These are phyloP conservation scores for Botryotinia narcissicola DNA, from an alignment of 2,329 filamentous ascomycete genomes.

Conservation along the genomic window DNA sequence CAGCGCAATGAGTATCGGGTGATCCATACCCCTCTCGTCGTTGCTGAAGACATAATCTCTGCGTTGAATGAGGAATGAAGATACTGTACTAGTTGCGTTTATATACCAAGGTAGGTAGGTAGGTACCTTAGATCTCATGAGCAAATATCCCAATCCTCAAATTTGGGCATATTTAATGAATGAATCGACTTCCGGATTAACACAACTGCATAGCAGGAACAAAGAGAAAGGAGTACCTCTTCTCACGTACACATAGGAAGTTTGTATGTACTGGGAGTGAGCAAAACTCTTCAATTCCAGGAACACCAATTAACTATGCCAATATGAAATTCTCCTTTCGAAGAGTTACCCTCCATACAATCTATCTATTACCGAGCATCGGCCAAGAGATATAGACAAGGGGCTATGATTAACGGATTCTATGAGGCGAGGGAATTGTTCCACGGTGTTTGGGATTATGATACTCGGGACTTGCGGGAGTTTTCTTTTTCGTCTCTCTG, in stretches of 20 bases:
- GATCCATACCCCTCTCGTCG: neutral
- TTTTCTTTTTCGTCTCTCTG: neutral
- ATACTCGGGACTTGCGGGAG: neutral
- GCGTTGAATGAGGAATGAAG: neutral
- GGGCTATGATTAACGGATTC: neutral
- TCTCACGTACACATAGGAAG: fast-evolving
- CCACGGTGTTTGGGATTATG: neutral
- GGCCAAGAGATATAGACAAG: neutral
- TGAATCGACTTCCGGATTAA: too few species aligned
- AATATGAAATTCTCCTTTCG: neutral
- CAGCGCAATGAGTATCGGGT: neutral
- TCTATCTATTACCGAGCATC: neutral
- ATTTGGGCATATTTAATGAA: too few species aligned
- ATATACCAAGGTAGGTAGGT: neutral
- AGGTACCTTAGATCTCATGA: neutral
- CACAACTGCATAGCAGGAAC: neutral
- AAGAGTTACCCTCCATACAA: fast-evolving
- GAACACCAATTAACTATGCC: fast-evolving
- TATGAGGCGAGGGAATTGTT: fast-evolving
- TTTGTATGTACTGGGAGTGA: neutral
- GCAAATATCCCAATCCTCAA: neutral
- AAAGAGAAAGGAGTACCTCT: fast-evolving
- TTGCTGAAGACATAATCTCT: too few species aligned
- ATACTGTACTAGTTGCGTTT: fast-evolving
- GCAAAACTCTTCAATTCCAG: fast-evolving